Evolutionary conservation across 192 early-diverging fungal genomes (phyloP).

Genomic region (Diversispora eburnea): DNA sequence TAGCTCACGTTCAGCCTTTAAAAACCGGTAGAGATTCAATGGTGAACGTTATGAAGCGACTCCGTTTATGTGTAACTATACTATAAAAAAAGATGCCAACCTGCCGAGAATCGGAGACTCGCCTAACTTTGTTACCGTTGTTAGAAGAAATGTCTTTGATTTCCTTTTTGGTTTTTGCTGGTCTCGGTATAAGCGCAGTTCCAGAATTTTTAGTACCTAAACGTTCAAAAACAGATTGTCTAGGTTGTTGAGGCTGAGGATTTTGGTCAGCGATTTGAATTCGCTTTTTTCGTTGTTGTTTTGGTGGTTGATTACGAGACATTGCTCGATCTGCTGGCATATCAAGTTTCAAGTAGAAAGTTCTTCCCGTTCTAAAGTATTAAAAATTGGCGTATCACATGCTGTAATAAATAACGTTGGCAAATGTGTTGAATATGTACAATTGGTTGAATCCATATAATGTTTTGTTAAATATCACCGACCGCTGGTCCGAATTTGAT

Average conservation of each 20-base stretch:
- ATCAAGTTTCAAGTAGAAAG: too few species aligned
- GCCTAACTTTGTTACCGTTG: not conserved
- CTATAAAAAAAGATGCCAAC: not conserved
- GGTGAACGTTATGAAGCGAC: not conserved
- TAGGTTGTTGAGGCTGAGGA: not conserved
- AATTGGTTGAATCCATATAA: too few species aligned
- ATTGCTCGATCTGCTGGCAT: too few species aligned
- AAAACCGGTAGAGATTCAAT: not conserved
- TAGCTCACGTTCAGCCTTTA: conserved; percentile 13
- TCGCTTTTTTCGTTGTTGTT: conserved; percentile 22
- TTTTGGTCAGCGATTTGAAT: not conserved
- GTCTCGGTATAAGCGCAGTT: not conserved
- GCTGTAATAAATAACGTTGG: too few species aligned
- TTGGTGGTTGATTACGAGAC: not conserved
- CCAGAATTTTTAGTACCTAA: conserved; percentile 19
- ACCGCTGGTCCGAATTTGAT: too few species aligned
- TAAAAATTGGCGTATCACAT: too few species aligned
- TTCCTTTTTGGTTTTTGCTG: conserved; percentile 1
- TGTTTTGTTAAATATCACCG: too few species aligned
- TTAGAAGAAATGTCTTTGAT: not conserved
- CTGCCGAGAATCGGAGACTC: conserved; percentile 13
- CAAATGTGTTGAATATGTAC: too few species aligned
- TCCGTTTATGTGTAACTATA: not conserved
- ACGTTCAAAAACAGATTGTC: conserved; percentile 24
- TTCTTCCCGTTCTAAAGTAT: too few species aligned